Conservation (phyloP, 257 asterid genomes). For the Solanum pennellii region DNA sequence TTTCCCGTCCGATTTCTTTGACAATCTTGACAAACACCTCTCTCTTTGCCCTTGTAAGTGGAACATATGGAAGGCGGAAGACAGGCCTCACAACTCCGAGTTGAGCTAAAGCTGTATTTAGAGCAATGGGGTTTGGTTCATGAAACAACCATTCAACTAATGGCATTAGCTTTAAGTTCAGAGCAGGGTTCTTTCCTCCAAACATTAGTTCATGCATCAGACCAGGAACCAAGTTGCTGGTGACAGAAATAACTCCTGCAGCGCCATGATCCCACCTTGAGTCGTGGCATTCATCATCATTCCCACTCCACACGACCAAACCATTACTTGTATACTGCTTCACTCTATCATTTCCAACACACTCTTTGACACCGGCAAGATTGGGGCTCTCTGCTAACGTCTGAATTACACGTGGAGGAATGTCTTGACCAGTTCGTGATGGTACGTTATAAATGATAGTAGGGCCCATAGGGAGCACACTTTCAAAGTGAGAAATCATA, state of each 20-base stretch:
- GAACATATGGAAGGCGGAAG: constrained; percentile 70
- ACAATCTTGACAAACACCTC: constrained; percentile 66
- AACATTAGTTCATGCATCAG: constrained; percentile 66
- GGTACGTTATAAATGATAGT: constrained; percentile 82
- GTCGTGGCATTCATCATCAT: constrained; percentile 77
- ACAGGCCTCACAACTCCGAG: constrained; percentile 80
- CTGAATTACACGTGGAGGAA: constrained; percentile 47
- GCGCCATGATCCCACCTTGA: constrained; percentile 77
- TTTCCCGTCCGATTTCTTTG: constrained; percentile 58
- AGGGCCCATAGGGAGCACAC: constrained; percentile 84
- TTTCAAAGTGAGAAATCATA: constrained; percentile 56
- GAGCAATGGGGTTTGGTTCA: constrained; percentile 68
- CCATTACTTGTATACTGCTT: constrained; percentile 48
- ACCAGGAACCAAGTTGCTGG: constrained; percentile 82
- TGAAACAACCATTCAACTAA: constrained; percentile 56
- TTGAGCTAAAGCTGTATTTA: constrained; percentile 84
- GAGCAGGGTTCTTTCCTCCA: constrained; percentile 39
- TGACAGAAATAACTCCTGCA: constrained; percentile 62
- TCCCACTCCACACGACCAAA: constrained; percentile 75
- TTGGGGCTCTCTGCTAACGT: constrained; percentile 35
- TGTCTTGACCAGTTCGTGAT: constrained; percentile 77
- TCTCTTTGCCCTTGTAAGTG: constrained; percentile 60
- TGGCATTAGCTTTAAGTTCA: constrained; percentile 51
- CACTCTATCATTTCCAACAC: constrained; percentile 63
- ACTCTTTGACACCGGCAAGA: constrained; percentile 81